Conservation (phyloP, 495 filamentous ascomycete genomes). For the Polyplosphaeria fusca region DNA sequence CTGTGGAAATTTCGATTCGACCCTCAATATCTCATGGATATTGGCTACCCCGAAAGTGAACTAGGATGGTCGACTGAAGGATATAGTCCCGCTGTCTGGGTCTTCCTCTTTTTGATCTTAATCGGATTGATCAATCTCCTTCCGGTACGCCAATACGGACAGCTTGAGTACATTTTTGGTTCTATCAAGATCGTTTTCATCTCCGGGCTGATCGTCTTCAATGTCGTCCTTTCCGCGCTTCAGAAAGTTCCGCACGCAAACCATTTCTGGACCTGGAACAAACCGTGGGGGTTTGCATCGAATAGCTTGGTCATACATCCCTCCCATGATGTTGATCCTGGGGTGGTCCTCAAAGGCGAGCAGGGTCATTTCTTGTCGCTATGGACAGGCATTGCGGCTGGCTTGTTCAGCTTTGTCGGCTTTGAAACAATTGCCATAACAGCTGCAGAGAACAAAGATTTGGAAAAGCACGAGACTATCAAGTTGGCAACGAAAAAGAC, state of each 20-base stretch:
- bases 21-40: constrained; percentile 37
- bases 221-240: constrained; percentile 30
- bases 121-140: constrained; percentile 46
- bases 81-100: constrained; percentile 47
- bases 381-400: constrained; percentile 47
- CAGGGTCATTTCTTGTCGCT: constrained; percentile 36
- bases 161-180: constrained; percentile 51
- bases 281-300: constrained; percentile 39
- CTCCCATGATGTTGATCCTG: constrained; percentile 27
- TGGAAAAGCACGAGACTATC: constrained; percentile 49
- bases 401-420: constrained; percentile 50
- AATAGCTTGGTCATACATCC: constrained; percentile 33
- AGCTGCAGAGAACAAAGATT: constrained; percentile 47
- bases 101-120: constrained; percentile 43
- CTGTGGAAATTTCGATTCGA: constrained; percentile 48
- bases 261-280: constrained; percentile 43
- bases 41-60: constrained; percentile 42
- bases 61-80: constrained; percentile 41
- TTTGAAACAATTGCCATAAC: constrained; percentile 51
- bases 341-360: constrained; percentile 27
- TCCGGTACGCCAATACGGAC: constrained; percentile 49
- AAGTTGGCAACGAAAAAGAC: constrained; percentile 52
- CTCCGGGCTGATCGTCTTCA: constrained; percentile 46
- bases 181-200: constrained; percentile 49
- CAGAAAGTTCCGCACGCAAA: constrained; percentile 26